Conservation (phyloP, 169 alveolate genomes). For the Cryptosporidium baileyi region DNA sequence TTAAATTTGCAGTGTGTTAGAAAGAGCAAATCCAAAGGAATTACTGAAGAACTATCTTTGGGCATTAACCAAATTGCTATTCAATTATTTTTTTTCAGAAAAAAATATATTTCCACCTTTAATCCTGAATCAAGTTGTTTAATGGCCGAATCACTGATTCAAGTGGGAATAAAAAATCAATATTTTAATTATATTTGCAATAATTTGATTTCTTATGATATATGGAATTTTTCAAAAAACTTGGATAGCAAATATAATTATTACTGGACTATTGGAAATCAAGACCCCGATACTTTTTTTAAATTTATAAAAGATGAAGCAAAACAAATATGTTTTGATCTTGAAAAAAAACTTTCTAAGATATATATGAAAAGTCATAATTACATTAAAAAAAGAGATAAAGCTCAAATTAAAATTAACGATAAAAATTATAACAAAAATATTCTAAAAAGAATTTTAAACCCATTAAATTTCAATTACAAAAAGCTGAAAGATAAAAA, state of each 20-base stretch:
- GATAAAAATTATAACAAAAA: background rate
- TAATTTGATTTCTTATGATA: slow-evolving; percentile 26
- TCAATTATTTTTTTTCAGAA: slow-evolving; percentile 29
- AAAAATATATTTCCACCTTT: slow-evolving; percentile 10
- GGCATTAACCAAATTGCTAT: slow-evolving; percentile 34
- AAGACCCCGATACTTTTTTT: slow-evolving; percentile 25
- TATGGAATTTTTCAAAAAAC: slow-evolving; percentile 20
- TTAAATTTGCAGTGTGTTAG: slow-evolving; percentile 16
- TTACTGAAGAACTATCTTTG: slow-evolving; percentile 14
- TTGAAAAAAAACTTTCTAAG: slow-evolving; percentile 13
- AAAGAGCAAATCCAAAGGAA: background rate
- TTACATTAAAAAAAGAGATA: background rate
- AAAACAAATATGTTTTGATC: background rate
- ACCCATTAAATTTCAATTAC: background rate
- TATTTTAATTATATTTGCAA: slow-evolving; percentile 7
- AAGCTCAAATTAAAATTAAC: background rate
- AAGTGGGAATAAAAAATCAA: slow-evolving; percentile 15
- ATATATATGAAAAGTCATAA: slow-evolving; percentile 40
- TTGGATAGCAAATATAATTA: background rate
- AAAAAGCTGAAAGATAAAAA: background rate
- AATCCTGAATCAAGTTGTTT: slow-evolving; percentile 55
- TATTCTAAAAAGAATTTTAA: background rate
- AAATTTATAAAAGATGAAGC: slow-evolving; percentile 8
- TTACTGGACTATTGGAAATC: background rate
- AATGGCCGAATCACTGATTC: slow-evolving; percentile 28